Conservation (phyloP, 495 filamentous ascomycete genomes). For the Hyaloscypha hepaticicola region DNA sequence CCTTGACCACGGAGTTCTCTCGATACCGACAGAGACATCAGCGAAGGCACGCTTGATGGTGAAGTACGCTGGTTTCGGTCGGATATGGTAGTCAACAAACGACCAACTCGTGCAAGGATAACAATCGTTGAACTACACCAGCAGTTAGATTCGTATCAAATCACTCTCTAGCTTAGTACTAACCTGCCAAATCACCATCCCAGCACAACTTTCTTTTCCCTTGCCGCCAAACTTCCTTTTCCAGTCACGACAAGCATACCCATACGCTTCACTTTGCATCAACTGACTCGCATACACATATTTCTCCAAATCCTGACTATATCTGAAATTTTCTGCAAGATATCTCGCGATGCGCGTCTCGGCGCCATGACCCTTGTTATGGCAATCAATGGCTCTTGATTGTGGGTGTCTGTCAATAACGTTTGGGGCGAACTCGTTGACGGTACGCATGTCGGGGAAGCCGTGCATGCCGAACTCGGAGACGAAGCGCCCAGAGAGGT, state of each 20-base stretch:
- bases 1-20: background rate
- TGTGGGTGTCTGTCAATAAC: background rate
- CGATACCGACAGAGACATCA: background rate
- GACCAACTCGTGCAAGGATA: constrained; percentile 1
- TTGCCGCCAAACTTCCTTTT: background rate
- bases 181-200: constrained; percentile 4
- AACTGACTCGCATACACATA: background rate
- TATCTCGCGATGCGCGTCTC: background rate
- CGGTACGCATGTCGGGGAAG: background rate
- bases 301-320: background rate
- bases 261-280: background rate
- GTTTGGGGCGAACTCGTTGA: background rate
- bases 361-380: background rate
- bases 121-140: background rate
- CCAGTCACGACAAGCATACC: background rate
- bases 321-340: background rate
- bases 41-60: background rate
- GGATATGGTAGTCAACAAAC: background rate
- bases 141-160: no score
- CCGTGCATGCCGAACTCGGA: background rate
- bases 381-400: background rate
- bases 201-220: background rate
- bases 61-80: background rate
- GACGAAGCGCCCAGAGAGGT: constrained; percentile 3
- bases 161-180: no score